phyloP scores from a whole-genome alignment of 352 stramenopile genomes.

The Phytophthora lateralis region DNA sequence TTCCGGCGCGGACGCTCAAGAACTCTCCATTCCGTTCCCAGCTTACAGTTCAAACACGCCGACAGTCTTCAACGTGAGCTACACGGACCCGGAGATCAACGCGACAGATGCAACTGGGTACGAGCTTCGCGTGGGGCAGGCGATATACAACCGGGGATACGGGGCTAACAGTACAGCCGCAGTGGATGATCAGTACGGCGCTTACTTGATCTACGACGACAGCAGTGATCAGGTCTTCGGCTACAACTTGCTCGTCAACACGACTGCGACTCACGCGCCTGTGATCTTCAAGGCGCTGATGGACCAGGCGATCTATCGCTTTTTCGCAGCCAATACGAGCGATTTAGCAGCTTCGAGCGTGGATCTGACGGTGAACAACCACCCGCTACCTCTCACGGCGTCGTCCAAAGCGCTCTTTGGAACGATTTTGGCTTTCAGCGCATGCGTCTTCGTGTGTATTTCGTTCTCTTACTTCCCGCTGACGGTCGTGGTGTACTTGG shows the following conservation, averaged over 20 bases:
- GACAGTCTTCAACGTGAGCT: constrained; percentile 53
- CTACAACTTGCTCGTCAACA: constrained; percentile 67
- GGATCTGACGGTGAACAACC: constrained; percentile 48
- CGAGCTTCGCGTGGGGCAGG: constrained; percentile 37
- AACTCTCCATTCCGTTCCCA: constrained; percentile 18
- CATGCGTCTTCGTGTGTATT: constrained; percentile 83
- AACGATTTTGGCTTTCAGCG: constrained; percentile 55
- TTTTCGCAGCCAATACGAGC: constrained; percentile 36
- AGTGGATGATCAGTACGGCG: constrained; percentile 44
- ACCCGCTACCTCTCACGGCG: constrained; percentile 48
- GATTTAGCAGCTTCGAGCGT: constrained; percentile 12
- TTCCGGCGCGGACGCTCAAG: constrained; percentile 26
- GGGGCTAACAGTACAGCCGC: constrained; percentile 5
- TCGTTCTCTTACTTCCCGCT: constrained; percentile 90
- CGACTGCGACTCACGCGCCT: constrained; percentile 41
- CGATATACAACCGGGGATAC: constrained; percentile 52
- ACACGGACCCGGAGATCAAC: constrained; percentile 51
- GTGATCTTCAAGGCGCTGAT: constrained; percentile 60
- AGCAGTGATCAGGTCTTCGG: constrained; percentile 39
- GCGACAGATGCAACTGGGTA: constrained; percentile 43
- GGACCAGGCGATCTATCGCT: constrained; percentile 57
- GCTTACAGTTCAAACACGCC: constrained; percentile 34
- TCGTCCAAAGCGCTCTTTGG: constrained; percentile 37
- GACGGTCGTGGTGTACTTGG: constrained; percentile 93
- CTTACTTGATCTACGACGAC: constrained; percentile 46